These are phyloP conservation scores for Xylariaceae sp. DNA, from an alignment of 2,329 filamentous ascomycete genomes.

Conservation along the genomic window DNA sequence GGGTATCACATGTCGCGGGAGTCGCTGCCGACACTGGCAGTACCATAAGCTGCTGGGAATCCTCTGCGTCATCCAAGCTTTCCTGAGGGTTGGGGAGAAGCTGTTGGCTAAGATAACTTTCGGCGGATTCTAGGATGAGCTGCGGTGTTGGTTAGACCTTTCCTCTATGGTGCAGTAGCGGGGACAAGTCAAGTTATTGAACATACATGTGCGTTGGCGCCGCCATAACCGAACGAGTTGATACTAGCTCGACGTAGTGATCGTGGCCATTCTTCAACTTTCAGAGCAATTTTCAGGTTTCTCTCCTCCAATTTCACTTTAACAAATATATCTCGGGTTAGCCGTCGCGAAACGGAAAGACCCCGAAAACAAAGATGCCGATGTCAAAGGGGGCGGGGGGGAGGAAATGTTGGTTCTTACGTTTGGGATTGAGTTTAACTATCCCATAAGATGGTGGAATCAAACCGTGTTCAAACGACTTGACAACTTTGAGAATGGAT, in stretches of 20 bases:
- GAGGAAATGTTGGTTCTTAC: background rate
- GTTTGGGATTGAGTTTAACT: constrained; percentile 14
- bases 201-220: constrained; percentile 24
- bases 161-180: background rate
- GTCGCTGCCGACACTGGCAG: too few species aligned
- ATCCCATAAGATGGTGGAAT: constrained; percentile 20
- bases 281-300: background rate
- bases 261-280: background rate
- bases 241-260: constrained; percentile 20
- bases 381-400: too few species aligned
- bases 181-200: background rate
- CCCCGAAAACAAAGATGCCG: too few species aligned
- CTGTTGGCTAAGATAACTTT: too few species aligned
- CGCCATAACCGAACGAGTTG: constrained; percentile 35
- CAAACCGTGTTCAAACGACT: constrained; percentile 26
- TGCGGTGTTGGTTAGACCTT: background rate
- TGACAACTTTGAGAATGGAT: constrained; percentile 28
- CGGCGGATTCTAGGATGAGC: background rate
- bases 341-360: background rate
- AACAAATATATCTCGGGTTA: too few species aligned
- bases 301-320: too few species aligned
- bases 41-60: too few species aligned
- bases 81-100: too few species aligned
- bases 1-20: too few species aligned
- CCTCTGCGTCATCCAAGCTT: too few species aligned